phyloP scores from a whole-genome alignment of 192 early-diverging fungal genomes.

The Cladochytrium replicatum region DNA sequence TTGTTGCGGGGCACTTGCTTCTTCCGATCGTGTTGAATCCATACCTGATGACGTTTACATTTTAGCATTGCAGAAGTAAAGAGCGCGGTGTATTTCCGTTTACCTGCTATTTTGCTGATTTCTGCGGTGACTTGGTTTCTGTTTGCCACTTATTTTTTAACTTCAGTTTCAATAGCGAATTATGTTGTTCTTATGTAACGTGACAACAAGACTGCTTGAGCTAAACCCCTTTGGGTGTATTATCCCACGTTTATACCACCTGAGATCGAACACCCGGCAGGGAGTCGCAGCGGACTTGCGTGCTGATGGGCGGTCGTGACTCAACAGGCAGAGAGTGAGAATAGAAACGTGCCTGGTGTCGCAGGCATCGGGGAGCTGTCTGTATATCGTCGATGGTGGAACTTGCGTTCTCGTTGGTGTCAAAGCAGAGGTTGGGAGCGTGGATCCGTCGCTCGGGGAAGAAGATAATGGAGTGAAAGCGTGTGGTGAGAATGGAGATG shows the following conservation, averaged over 20 bases:
- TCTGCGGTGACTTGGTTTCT: too few species aligned
- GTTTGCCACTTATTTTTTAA: too few species aligned
- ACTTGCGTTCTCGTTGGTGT: conserved; percentile 93
- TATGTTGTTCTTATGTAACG: too few species aligned
- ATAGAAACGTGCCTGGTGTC: conserved; percentile 82
- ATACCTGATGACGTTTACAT: not conserved
- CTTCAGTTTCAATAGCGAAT: too few species aligned
- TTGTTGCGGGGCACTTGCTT: not conserved
- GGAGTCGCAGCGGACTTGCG: conserved; percentile 74
- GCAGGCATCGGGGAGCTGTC: conserved; percentile 82
- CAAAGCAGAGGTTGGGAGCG: conserved; percentile 77
- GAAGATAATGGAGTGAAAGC: conserved; percentile 42
- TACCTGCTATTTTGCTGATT: too few species aligned
- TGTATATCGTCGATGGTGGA: conserved; percentile 58
- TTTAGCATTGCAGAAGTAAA: too few species aligned
- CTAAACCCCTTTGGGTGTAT: too few species aligned
- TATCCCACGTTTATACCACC: too few species aligned
- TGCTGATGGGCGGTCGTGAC: conserved; percentile 73
- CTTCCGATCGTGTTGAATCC: not conserved
- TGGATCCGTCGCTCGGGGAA: conserved; percentile 19
- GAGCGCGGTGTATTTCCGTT: too few species aligned
- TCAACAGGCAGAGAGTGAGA: conserved; percentile 63
- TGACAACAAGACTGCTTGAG: too few species aligned
- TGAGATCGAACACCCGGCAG: too few species aligned
- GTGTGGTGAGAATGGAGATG: conserved; percentile 37